Base-by-base conservation (phyloP, 345 rosid genomes). In the Pistacia integerrima region DNA sequence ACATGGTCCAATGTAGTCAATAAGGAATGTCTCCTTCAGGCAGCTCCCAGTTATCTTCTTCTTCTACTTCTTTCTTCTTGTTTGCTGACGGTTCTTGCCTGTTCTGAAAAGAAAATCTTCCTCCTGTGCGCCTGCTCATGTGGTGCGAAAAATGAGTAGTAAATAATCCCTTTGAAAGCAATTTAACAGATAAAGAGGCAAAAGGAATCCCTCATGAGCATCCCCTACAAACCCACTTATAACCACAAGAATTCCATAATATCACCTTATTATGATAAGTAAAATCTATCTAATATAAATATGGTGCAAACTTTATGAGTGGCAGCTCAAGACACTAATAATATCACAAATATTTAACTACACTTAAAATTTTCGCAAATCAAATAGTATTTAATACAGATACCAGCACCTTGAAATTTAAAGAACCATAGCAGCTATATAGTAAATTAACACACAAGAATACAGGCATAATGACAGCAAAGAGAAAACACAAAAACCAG, bases 21-120 rank as follows among this genome's bases (percentile, higher is more conserved):
- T 77, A 82, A 67, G 90, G 87, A 75, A 80, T 9, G 77, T 75
- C 84, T 76, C 89, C 98, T 69, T 75, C 88, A 60, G 98, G 93
- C 88, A 89, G 66, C 20, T 94, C 98, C 98, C 98, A 92, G 92
- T 94, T 92, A 79, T 94, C 97, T 55, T 86, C 92, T 0, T 82
- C 97, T 16, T 83, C 94, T 25, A 25, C 25, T 22, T 85, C 88
- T 5, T 83, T 83, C 82, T 84, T 87, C 84, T 83, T 89, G 63
- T 64, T 67, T 58, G 82, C 5, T 8, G 86, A 0, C 0, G 41
- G 75, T 75, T 88, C 95, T 74, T 67, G 84, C 75, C 77, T 85
- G 75, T 76, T 79, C 68, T 78, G 84, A 12, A 61, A 51, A 6
- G 74, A 28, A 74, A 25, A 73, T 84, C 97, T 88, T 30, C 78